Conservation (phyloP, 106 monocot genomes). For the Narthecium ossifragum region DNA sequence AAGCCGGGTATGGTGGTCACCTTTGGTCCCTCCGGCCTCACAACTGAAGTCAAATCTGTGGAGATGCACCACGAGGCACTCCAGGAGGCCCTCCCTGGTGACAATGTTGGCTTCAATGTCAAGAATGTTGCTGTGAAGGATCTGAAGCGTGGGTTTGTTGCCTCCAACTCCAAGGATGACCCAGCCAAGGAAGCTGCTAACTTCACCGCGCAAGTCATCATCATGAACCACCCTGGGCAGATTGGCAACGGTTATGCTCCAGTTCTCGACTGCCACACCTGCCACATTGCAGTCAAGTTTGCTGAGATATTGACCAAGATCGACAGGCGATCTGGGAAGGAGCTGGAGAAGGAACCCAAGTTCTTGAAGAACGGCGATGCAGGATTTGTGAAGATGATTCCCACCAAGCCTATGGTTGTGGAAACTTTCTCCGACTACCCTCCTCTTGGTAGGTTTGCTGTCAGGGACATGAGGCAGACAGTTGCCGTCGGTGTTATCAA, state of each 20-base stretch:
- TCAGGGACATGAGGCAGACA: constrained; percentile 76
- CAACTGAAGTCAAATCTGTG: constrained; percentile 39
- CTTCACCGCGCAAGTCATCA: constrained; percentile 17
- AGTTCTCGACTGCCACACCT: constrained; percentile 54
- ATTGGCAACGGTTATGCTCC: constrained; percentile 47
- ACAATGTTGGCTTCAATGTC: no score
- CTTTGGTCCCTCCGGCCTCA: constrained; percentile 32
- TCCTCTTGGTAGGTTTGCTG: constrained; percentile 60
- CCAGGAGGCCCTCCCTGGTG: no score
- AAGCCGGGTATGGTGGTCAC: constrained; percentile 35
- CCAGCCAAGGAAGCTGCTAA: no score
- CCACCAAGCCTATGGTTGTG: constrained; percentile 78
- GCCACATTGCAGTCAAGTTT: constrained; percentile 53
- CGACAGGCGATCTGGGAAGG: constrained; percentile 47
- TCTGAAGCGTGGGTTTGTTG: no score
- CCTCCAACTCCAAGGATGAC: no score
- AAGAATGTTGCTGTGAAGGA: no score
- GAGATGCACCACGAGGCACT: constrained; percentile 44
- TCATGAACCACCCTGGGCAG: constrained; percentile 23
- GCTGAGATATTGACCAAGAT: constrained; percentile 52
- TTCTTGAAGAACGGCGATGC: no score
- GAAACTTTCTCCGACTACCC: constrained; percentile 79
- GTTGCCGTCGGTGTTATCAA: constrained; percentile 87
- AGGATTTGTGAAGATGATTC: constrained; percentile 71
- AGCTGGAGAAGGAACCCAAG: no score